A percentile compares a stretch with the other conserved stretches of the same genome.
These are phyloP conservation scores for Hippophae rhamnoides DNA, from an alignment of 306 rosid species.

Conservation along the genomic window DNA sequence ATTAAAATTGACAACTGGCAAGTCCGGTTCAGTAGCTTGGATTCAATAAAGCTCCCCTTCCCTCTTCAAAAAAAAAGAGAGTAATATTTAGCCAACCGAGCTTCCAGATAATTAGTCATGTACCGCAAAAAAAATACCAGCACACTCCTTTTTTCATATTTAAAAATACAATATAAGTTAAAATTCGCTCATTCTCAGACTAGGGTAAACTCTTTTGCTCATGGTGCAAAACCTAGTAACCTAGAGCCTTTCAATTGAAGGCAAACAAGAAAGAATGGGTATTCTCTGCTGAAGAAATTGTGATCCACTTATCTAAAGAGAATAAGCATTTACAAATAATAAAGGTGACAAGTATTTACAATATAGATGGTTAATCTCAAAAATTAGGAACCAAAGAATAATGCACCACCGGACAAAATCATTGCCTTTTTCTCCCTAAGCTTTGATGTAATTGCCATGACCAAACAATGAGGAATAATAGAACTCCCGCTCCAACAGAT, in stretches of 20 bases:
- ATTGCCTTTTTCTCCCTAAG: constrained; percentile 64
- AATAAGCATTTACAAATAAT: constrained; percentile 57
- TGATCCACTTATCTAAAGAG: constrained; percentile 47
- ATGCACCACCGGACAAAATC: constrained; percentile 22
- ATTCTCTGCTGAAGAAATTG: constrained; percentile 37
- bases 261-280: constrained; percentile 26
- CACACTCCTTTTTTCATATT: too few relatives aligned
- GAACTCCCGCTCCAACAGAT: constrained; percentile 38
- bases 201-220: constrained; percentile 13
- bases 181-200: constrained; percentile 26
- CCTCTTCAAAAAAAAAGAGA: too few relatives aligned
- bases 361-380: constrained; percentile 31
- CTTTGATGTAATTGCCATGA: constrained; percentile 66
- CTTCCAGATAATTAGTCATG: not conserved
- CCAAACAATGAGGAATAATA: constrained; percentile 57
- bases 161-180: not conserved
- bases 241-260: constrained; percentile 29
- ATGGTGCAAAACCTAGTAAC: constrained; percentile 28
- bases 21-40: too few relatives aligned
- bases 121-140: too few relatives aligned
- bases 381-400: constrained; percentile 61
- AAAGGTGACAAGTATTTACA: constrained; percentile 60
- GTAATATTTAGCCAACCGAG: too few relatives aligned
- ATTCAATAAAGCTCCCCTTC: too few relatives aligned
- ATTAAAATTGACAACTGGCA: too few relatives aligned